phyloP scores from a whole-genome alignment of 768 basidiomycete species.

The Royoungia palumana region DNA sequence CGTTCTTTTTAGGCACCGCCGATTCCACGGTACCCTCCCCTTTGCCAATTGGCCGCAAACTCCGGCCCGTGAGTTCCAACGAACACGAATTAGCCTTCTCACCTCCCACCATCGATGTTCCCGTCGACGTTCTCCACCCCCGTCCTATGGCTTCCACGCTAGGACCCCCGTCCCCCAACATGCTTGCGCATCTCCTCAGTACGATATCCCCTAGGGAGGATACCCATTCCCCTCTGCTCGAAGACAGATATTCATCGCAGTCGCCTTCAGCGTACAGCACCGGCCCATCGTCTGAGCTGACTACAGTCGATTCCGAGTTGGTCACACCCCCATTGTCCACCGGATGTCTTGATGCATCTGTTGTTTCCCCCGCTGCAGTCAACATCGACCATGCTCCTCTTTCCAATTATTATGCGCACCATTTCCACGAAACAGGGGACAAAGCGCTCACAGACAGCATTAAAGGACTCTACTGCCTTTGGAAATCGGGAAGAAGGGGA shows the following conservation, averaged over 20 bases:
- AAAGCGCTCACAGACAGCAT: conserved; percentile 51
- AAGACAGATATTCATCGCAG: conserved; percentile 7
- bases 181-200: conserved; percentile 25
- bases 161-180: conserved; percentile 27
- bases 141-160: conserved; percentile 3
- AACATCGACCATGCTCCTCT: conserved; percentile 11
- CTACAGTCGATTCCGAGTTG: conserved; percentile 22
- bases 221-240: conserved; percentile 2
- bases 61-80: conserved; percentile 11
- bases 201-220: conserved; percentile 26
- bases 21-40: conserved; percentile 67
- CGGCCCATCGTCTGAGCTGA: conserved; percentile 14
- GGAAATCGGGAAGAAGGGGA: conserved; percentile 42
- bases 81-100: conserved; percentile 1
- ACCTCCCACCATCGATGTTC: conserved; percentile 11
- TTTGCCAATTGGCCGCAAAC: conserved; percentile 30
- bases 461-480: conserved; percentile 55
- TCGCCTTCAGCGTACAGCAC: conserved; percentile 5
- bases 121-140: conserved; percentile 19
- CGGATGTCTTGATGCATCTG: conserved; percentile 8
- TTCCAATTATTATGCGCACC: neutral
- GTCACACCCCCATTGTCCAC: conserved; percentile 19
- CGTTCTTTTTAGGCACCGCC: conserved; percentile 50
- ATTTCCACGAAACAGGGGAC: conserved; percentile 23
- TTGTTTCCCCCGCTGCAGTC: conserved; percentile 13